A percentile compares a stretch with the other conserved stretches of the same genome.
Conservation (phyloP, 768 basidiomycete genomes). For the Dioszegia aurantiaca region DNA sequence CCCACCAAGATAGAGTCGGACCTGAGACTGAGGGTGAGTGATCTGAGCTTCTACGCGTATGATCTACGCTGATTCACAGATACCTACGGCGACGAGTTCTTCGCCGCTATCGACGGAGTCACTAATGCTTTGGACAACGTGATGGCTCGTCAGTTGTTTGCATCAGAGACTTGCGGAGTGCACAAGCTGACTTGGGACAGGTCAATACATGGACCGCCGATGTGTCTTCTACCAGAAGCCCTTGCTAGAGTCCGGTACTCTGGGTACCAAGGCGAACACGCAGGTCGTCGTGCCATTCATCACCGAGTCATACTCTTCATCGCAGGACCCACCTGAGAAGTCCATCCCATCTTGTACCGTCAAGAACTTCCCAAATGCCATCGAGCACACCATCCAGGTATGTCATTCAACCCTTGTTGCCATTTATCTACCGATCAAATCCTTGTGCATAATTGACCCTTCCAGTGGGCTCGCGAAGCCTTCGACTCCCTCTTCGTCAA, state of each 20-base stretch:
- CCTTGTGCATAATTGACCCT: background rate
- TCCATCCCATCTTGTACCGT: constrained; percentile 94
- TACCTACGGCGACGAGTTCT: constrained; percentile 84
- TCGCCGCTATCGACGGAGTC: constrained; percentile 80
- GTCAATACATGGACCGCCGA: constrained; percentile 96
- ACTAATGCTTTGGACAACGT: constrained; percentile 98
- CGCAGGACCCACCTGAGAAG: constrained; percentile 98
- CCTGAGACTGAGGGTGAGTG: constrained; percentile 82
- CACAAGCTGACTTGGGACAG: constrained; percentile 53
- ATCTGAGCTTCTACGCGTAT: background rate
- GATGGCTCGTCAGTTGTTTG: constrained; percentile 77
- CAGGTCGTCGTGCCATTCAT: constrained; percentile 92
- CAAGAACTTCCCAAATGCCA: constrained; percentile 98
- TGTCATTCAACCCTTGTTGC: constrained; percentile 25
- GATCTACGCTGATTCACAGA: constrained; percentile 57
- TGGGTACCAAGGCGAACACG: constrained; percentile 96
- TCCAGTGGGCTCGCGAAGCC: constrained; percentile 85
- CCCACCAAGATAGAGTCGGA: constrained; percentile 91
- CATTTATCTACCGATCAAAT: background rate
- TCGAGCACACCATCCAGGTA: constrained; percentile 95
- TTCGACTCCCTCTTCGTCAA: constrained; percentile 93
- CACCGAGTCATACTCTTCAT: constrained; percentile 95
- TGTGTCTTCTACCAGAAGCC: constrained; percentile 96
- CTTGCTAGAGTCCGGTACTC: constrained; percentile 91
- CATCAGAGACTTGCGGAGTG: constrained; percentile 19